phyloP scores from a whole-genome alignment of 805 yeast genomes.

The Yamadazyma takamatsuzukensis region DNA sequence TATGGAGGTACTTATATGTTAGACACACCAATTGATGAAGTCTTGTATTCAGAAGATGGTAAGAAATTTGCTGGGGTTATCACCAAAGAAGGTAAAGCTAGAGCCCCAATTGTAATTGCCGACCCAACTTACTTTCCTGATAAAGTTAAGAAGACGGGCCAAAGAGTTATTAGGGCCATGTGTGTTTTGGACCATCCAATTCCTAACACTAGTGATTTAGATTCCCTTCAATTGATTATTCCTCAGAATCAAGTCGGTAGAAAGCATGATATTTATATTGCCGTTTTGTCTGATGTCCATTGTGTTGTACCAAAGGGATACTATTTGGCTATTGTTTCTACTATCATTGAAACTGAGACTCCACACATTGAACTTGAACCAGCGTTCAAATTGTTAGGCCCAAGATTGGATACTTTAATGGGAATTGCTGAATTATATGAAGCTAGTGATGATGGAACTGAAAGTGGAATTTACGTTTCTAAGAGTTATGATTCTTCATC shows the following conservation, averaged over 20 bases:
- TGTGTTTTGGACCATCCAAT: slow-evolving; percentile 89
- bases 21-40: slow-evolving; percentile 91
- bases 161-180: slow-evolving; percentile 76
- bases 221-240: slow-evolving; percentile 89
- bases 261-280: slow-evolving; percentile 91
- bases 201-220: slow-evolving; percentile 75
- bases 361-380: slow-evolving; percentile 92
- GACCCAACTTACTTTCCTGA: slow-evolving; percentile 98
- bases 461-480: slow-evolving; percentile 76
- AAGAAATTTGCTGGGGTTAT: slow-evolving; percentile 76
- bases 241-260: slow-evolving; percentile 95
- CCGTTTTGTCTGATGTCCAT: slow-evolving; percentile 84
- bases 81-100: slow-evolving; percentile 87
- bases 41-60: slow-evolving; percentile 64
- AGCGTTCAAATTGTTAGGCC: slow-evolving; percentile 86
- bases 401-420: slow-evolving; percentile 80
- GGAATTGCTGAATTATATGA: slow-evolving; percentile 89
- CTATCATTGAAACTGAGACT: slow-evolving; percentile 87
- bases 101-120: slow-evolving; percentile 90
- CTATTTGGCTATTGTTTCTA: slow-evolving; percentile 89
- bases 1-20: slow-evolving; percentile 99
- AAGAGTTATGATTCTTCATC: slow-evolving; percentile 91
- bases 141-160: slow-evolving; percentile 67
- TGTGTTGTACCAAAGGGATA: slow-evolving; percentile 87
- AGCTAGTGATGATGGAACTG: slow-evolving; percentile 79